Evolutionary conservation across 306 rosid species (phyloP).

Genomic region (Malus orientalis): DNA sequence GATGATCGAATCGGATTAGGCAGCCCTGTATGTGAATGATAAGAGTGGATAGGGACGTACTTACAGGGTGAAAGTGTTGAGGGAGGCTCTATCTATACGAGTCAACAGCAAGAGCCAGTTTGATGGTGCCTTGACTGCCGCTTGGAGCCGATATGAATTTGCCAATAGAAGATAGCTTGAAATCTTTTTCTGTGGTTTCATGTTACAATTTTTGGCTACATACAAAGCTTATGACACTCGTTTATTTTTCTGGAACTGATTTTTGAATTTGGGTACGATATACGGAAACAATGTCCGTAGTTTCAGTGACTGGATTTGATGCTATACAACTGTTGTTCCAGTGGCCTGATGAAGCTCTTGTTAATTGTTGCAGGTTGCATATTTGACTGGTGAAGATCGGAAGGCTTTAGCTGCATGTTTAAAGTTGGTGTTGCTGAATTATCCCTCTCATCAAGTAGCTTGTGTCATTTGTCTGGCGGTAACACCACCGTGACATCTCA

Average conservation of each 20-base stretch:
- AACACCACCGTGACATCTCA: no score
- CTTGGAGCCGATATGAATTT: slow-evolving; percentile 16
- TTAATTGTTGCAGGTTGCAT: background rate
- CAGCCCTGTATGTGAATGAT: background rate
- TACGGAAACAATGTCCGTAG: no score
- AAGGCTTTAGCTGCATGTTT: background rate
- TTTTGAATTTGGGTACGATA: no score
- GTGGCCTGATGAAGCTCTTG: background rate
- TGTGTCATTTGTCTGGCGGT: no score
- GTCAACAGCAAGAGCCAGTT: slow-evolving; percentile 23
- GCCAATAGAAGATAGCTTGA: slow-evolving; percentile 21
- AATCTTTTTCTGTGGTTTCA: background rate
- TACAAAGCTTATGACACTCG: no score
- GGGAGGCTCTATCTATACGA: slow-evolving; percentile 12
- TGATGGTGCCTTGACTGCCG: slow-evolving; percentile 31
- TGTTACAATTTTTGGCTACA: slow-evolving; percentile 15
- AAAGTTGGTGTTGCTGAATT: no score
- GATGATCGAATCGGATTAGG: no score
- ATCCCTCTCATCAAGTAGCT: no score
- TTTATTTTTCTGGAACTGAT: no score
- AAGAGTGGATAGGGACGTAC: background rate
- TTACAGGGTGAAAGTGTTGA: background rate
- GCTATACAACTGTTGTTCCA: background rate
- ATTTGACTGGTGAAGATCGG: background rate
- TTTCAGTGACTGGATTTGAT: background rate